Evolutionary conservation across 208 protist species (phyloP).

Genomic region (Trypanosoma lewisi): DNA sequence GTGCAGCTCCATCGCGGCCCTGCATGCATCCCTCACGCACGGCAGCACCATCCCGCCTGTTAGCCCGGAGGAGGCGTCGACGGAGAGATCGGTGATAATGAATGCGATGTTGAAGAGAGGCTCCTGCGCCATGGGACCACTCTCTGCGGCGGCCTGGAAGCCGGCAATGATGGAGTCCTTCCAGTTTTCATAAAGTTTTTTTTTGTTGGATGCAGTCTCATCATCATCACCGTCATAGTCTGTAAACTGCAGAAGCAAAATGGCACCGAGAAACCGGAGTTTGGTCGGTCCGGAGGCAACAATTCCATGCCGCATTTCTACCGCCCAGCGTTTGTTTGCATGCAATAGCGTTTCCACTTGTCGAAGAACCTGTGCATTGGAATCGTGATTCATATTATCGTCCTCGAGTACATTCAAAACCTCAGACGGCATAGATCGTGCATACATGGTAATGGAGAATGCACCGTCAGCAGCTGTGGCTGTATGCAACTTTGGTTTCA

Average conservation of each 20-base stretch:
- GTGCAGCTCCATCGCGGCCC: conserved; percentile 89
- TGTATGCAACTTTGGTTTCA: conserved; percentile 75
- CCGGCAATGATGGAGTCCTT: conserved; percentile 90
- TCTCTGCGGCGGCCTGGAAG: conserved; percentile 94
- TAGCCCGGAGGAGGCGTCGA: conserved; percentile 47
- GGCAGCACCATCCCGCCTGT: conserved; percentile 93
- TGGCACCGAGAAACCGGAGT: conserved; percentile 67
- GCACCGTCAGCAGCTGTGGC: conserved; percentile 59
- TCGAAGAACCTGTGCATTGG: conserved; percentile 40
- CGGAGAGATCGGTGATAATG: conserved; percentile 63
- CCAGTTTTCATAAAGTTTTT: conserved; percentile 43
- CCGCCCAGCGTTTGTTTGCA: conserved; percentile 58
- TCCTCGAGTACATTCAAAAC: conserved; percentile 75
- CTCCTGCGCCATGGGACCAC: conserved; percentile 98
- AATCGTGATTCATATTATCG: conserved; percentile 66
- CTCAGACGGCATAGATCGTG: conserved; percentile 64
- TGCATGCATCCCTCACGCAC: conserved; percentile 92
- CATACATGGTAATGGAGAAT: conserved; percentile 70
- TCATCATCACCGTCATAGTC: too few species aligned
- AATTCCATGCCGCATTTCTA: conserved; percentile 51
- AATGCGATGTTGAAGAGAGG: conserved; percentile 94
- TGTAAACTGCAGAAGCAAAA: conserved; percentile 77
- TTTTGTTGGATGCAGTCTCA: conserved; percentile 11
- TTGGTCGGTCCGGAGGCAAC: conserved; percentile 61
- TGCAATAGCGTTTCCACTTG: conserved; percentile 35